A percentile compares a stretch with the other conserved stretches of the same genome.
These are phyloP conservation scores for Cordyceps sp. DNA, from an alignment of 2,329 filamentous ascomycete genomes.

Conservation along the genomic window DNA sequence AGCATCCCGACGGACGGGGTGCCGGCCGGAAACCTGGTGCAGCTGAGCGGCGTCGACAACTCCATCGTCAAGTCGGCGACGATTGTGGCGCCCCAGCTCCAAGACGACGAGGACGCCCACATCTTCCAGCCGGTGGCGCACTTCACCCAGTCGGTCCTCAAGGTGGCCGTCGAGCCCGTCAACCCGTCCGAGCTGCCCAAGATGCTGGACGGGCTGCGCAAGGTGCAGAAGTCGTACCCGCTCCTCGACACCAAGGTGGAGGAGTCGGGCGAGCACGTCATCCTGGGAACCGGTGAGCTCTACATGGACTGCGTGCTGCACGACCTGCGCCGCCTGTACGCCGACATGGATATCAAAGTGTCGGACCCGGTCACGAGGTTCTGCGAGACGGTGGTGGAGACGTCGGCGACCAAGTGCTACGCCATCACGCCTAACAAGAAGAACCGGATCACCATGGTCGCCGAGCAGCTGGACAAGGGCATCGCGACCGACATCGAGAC, in stretches of 20 bases:
- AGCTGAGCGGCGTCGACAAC: conserved; percentile 89
- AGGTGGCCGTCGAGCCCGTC: conserved; percentile 93
- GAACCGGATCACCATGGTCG: conserved; percentile 98
- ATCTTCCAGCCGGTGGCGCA: conserved; percentile 89
- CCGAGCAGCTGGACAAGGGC: conserved; percentile 85
- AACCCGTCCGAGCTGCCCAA: conserved; percentile 96
- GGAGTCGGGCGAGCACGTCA: conserved; percentile 90
- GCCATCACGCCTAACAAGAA: conserved; percentile 97
- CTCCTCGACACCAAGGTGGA: conserved; percentile 94
- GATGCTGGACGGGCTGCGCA: conserved; percentile 92
- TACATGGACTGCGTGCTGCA: conserved; percentile 99
- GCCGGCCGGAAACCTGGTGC: conserved; percentile 81
- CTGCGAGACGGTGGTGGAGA: conserved; percentile 95
- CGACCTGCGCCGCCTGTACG: conserved; percentile 81
- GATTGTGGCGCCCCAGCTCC: conserved; percentile 61
- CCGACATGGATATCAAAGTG: conserved; percentile 98
- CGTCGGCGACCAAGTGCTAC: conserved; percentile 94
- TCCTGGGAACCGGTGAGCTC: conserved; percentile 91
- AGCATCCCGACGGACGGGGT: conserved; percentile 84
- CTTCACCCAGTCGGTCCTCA: conserved; percentile 95
- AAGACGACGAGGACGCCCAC: conserved; percentile 80
- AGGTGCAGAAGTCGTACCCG: conserved; percentile 96
- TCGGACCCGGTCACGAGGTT: conserved; percentile 95
- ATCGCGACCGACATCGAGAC: conserved; percentile 91
- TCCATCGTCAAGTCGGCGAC: conserved; percentile 97